phyloP scores from a whole-genome alignment of 1,284 basidiomycete genomes.

The Leccinum fallax region DNA sequence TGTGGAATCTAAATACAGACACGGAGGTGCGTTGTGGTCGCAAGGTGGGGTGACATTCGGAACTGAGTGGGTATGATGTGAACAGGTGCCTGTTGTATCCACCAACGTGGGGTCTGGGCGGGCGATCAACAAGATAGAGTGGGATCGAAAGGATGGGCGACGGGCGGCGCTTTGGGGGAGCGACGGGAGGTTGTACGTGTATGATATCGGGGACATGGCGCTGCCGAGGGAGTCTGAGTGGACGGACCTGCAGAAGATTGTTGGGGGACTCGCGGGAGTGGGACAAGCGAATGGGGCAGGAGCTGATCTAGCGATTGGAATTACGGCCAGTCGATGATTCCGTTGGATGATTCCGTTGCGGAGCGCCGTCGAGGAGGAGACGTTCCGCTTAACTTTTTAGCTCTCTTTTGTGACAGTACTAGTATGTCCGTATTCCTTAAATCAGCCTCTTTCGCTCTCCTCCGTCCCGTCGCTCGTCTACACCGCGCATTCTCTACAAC shows the following conservation, averaged over 20 bases:
- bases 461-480: neutral
- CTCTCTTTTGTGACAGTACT: neutral
- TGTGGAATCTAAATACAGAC: constrained; percentile 96
- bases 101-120: constrained; percentile 71
- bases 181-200: constrained; percentile 92
- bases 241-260: constrained; percentile 84
- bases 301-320: constrained; percentile 46
- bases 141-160: constrained; percentile 87
- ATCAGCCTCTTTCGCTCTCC: neutral
- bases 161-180: constrained; percentile 88
- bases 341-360: constrained; percentile 36
- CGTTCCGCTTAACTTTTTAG: neutral
- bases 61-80: constrained; percentile 6
- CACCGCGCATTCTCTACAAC: neutral
- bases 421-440: neutral
- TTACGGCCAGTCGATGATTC: constrained; percentile 48
- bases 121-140: constrained; percentile 94
- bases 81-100: constrained; percentile 78
- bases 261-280: constrained; percentile 63
- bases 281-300: constrained; percentile 53
- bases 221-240: constrained; percentile 86
- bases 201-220: constrained; percentile 91
- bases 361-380: constrained; percentile 5
- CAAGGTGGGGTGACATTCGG: neutral
- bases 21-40: constrained; percentile 72